Evolutionary conservation across 2,329 filamentous ascomycete genomes (phyloP).

Genomic region (Exophiala sp.): DNA sequence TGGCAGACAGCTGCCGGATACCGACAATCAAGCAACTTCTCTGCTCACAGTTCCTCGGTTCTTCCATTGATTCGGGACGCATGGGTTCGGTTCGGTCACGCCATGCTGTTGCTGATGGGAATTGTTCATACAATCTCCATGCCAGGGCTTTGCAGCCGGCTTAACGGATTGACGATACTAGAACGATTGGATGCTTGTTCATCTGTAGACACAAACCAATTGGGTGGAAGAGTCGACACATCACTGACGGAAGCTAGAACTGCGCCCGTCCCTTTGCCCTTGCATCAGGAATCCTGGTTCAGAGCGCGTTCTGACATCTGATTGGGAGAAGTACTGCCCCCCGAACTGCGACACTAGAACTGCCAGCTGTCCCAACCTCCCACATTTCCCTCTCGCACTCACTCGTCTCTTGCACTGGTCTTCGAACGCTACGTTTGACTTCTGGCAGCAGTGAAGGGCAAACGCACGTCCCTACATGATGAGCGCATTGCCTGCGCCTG

Average conservation of each 20-base stretch:
- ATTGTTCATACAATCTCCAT: no score
- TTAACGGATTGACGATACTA: not conserved
- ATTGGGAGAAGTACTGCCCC: constrained; percentile 17
- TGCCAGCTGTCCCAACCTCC: constrained; percentile 25
- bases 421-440: constrained; percentile 1
- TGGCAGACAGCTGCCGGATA: constrained; percentile 18
- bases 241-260: constrained; percentile 17
- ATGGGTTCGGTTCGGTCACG: no score
- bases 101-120: no score
- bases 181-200: not conserved
- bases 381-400: constrained; percentile 24
- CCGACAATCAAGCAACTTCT: constrained; percentile 22
- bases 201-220: constrained; percentile 9
- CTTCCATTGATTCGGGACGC: no score
- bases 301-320: constrained; percentile 12
- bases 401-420: constrained; percentile 16
- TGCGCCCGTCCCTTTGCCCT: constrained; percentile 20
- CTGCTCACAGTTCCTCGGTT: constrained; percentile 12
- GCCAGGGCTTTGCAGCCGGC: not conserved
- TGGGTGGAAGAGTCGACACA: not conserved
- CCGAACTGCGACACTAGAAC: constrained; percentile 13
- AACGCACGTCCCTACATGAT: constrained; percentile 1
- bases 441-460: not conserved
- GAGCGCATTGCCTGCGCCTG: constrained; percentile 6
- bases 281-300: constrained; percentile 24